phyloP scores from a whole-genome alignment of 1,139 yeast species.

The Saccharomycopsis phalli region DNA sequence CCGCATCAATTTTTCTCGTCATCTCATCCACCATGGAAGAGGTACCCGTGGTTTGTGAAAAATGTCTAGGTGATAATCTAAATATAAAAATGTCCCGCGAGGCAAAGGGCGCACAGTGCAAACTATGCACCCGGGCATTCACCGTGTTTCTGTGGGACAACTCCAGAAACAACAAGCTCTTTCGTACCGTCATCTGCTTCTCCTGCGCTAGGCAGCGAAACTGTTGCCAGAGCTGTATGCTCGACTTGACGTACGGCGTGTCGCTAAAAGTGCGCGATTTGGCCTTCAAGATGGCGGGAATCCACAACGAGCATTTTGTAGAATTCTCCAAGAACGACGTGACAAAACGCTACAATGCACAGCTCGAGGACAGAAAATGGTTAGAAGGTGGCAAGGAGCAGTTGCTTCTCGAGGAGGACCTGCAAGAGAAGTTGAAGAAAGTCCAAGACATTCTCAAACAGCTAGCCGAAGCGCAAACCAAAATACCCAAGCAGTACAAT shows the following conservation, averaged over 20 bases:
- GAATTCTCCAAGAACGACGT: conserved; percentile 41
- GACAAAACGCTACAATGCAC: conserved; percentile 45
- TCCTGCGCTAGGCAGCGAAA: conserved; percentile 73
- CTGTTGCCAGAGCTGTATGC: conserved; percentile 83
- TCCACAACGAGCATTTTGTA: conserved; percentile 32
- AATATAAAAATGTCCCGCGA: conserved; percentile 67
- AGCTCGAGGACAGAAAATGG: conserved; percentile 35
- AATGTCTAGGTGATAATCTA: conserved; percentile 60
- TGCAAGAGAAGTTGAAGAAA: conserved; percentile 30
- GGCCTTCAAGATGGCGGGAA: conserved; percentile 67
- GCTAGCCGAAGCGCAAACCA: conserved; percentile 27
- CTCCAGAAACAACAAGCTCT: conserved; percentile 29
- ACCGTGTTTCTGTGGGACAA: conserved; percentile 69
- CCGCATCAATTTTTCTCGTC: neutral
- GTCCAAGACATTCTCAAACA: conserved; percentile 33
- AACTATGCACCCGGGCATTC: conserved; percentile 76
- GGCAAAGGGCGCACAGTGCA: conserved; percentile 66
- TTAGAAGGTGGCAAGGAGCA: conserved; percentile 22
- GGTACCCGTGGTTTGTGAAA: conserved; percentile 61
- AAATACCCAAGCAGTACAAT: conserved; percentile 10
- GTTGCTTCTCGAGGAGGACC: conserved; percentile 27
- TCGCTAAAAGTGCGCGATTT: conserved; percentile 76
- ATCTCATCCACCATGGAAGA: conserved; percentile 16
- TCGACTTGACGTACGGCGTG: conserved; percentile 72
- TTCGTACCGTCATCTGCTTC: conserved; percentile 55